phyloP scores from a whole-genome alignment of 495 filamentous ascomycete genomes.

The Immersiella caudata region DNA sequence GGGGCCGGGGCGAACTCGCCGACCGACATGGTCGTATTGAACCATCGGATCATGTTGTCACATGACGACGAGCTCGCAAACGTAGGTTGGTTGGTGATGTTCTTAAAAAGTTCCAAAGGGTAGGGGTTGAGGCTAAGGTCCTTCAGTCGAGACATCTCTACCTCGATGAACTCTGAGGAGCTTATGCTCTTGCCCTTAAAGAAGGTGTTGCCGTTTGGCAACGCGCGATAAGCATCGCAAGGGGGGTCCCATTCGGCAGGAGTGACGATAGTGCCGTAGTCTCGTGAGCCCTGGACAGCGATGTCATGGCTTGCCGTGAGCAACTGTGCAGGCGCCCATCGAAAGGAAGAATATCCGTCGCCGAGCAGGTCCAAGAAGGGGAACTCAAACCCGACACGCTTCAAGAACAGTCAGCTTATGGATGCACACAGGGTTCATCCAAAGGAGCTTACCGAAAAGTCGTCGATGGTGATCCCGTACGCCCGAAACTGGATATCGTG shows the following conservation, averaged over 20 bases:
- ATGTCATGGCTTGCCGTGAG: constrained; percentile 39
- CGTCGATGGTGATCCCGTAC: constrained; percentile 40
- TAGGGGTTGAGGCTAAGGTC: constrained; percentile 31
- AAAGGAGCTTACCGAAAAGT: constrained; percentile 44
- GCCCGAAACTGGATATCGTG: constrained; percentile 45
- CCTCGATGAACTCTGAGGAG: constrained; percentile 33
- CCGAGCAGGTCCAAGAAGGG: constrained; percentile 46
- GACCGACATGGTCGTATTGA: constrained; percentile 43
- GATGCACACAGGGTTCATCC: not conserved
- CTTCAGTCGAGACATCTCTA: constrained; percentile 31
- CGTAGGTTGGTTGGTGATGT: constrained; percentile 49
- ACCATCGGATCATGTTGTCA: constrained; percentile 46
- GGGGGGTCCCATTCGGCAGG: constrained; percentile 40
- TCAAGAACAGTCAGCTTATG: constrained; percentile 15
- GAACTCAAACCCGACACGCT: constrained; percentile 51
- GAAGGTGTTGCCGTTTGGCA: constrained; percentile 35
- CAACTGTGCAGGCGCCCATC: constrained; percentile 45
- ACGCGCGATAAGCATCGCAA: constrained; percentile 41
- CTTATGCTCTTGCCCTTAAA: constrained; percentile 32
- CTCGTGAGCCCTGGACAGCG: constrained; percentile 41
- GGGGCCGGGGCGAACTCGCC: constrained; percentile 35
- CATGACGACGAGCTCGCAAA: constrained; percentile 42
- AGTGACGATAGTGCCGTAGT: constrained; percentile 44
- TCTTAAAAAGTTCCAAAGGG: constrained; percentile 41
- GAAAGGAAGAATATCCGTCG: constrained; percentile 44